Evolutionary conservation across 1,284 basidiomycete genomes (phyloP), one percentile per base, ranked within the genome.

Genomic region (Cryptococcus sp.): DNA sequence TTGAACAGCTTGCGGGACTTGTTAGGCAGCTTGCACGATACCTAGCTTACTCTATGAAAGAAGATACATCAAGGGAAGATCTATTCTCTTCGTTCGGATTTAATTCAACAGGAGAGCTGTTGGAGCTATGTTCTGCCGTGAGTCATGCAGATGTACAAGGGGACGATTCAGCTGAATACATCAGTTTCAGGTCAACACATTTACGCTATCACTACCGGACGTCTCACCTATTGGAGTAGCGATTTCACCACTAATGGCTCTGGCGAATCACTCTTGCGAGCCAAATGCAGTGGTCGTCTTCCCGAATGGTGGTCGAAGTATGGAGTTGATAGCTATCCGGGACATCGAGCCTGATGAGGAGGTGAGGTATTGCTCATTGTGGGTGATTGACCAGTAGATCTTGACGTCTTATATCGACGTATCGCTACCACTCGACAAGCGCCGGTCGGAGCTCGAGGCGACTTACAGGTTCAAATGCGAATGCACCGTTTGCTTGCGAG

Each of bases 201-300:
- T 96, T 68, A 86, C 91, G 0, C 77, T 94, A 11, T 85, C 88
- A 0, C 82, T 85, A 0, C 83, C 87, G 0, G 79, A 85, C 3
- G 76, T 94, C 9, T 80, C 82, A 1, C 85, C 89, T 0, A 78
- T 97, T 41, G 93, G 93, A 14, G 83, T 86, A 1, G 83, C 85
- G 25, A 79, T 93, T 23, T 87, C 88, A 0, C 90, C 91, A 0
- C 62, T 82, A 0, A 77, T 85, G 10, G 91, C 92, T 0, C 78
- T 97, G 28, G 80, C 88, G 60, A 98, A 97, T 64, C 93, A 98
- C 67, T 88, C 90, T 0, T 98, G 93, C 66, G 80, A 82, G 21
- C 92, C 93, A 0, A 94, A 96, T 61, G 89, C 87, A 0, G 88
- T 86, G 23, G 81, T 93, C 24, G 89, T 97, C 1, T 97, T 93